phyloP scores from a whole-genome alignment of 345 rosid species.

The Cardamine chenopodiifolia region DNA sequence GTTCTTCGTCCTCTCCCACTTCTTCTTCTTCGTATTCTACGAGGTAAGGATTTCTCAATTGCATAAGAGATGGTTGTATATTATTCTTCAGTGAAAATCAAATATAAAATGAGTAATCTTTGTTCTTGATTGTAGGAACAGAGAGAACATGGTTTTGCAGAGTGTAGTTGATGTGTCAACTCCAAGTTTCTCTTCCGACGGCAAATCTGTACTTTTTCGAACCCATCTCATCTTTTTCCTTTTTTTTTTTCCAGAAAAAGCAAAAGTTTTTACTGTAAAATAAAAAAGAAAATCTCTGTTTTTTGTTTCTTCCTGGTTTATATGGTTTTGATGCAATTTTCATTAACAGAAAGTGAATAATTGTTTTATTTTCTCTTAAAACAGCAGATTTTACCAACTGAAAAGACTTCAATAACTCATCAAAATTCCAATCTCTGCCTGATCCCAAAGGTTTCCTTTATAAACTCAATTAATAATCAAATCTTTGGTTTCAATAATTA shows the following conservation, averaged over 20 bases:
- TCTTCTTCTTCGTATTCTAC: conserved; percentile 34
- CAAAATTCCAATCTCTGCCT: conserved; percentile 36
- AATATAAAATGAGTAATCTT: neutral
- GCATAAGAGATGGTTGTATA: neutral
- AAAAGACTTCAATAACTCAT: conserved; percentile 40
- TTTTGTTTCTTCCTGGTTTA: conserved; percentile 10
- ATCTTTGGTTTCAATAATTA: neutral
- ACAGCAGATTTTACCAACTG: conserved; percentile 52
- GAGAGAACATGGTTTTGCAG: conserved; percentile 45
- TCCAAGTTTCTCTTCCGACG: conserved; percentile 49
- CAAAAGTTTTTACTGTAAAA: neutral
- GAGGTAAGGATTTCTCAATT: conserved; percentile 43
- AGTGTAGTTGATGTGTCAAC: conserved; percentile 47
- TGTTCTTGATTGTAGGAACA: conserved; percentile 20
- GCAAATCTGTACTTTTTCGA: conserved; percentile 51
- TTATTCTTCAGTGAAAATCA: neutral
- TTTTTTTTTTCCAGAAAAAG: neutral
- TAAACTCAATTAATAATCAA: neutral
- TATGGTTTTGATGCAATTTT: conserved; percentile 15
- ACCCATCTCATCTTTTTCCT: neutral
- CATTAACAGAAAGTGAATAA: neutral
- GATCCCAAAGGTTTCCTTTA: conserved; percentile 29
- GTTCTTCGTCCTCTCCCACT: conserved; percentile 48
- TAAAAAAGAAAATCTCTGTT: neutral
- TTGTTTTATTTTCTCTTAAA: neutral